Conservation (phyloP, 176 grass and related monocot species). For the Rhynchospora pubera region DNA sequence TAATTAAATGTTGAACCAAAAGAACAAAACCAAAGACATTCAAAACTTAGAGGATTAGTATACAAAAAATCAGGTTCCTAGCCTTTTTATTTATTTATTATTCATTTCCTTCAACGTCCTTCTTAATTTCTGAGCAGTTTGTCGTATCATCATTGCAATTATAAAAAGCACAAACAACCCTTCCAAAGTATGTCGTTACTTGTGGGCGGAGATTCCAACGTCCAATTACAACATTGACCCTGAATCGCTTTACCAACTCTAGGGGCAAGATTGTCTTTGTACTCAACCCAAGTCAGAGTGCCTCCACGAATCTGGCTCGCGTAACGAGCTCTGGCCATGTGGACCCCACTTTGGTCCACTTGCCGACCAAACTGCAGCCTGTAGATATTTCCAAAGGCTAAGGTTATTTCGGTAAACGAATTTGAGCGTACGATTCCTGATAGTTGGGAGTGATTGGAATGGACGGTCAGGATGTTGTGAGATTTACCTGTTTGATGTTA, state of each 20-base stretch:
- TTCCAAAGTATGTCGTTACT: background rate
- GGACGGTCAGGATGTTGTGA: background rate
- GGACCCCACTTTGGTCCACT: background rate
- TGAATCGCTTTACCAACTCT: too few relatives aligned
- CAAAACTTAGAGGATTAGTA: too few relatives aligned
- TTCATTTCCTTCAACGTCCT: background rate
- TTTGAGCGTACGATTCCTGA: background rate
- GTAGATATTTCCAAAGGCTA: background rate
- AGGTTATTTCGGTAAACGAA: background rate
- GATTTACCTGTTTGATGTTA: background rate
- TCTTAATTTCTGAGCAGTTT: background rate
- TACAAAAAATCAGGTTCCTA: too few relatives aligned
- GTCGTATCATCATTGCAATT: background rate
- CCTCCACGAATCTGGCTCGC: background rate
- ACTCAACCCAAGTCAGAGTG: background rate
- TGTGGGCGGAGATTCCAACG: background rate
- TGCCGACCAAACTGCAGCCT: background rate
- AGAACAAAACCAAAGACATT: too few relatives aligned
- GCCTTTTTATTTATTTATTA: too few relatives aligned
- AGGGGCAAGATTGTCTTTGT: background rate
- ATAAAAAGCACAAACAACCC: background rate
- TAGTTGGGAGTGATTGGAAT: background rate
- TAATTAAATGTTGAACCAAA: too few relatives aligned
- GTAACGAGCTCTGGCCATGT: background rate
- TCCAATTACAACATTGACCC: background rate